phyloP scores from a whole-genome alignment of 2,329 filamentous ascomycete genomes.

The Colletotrichum falcatum region DNA sequence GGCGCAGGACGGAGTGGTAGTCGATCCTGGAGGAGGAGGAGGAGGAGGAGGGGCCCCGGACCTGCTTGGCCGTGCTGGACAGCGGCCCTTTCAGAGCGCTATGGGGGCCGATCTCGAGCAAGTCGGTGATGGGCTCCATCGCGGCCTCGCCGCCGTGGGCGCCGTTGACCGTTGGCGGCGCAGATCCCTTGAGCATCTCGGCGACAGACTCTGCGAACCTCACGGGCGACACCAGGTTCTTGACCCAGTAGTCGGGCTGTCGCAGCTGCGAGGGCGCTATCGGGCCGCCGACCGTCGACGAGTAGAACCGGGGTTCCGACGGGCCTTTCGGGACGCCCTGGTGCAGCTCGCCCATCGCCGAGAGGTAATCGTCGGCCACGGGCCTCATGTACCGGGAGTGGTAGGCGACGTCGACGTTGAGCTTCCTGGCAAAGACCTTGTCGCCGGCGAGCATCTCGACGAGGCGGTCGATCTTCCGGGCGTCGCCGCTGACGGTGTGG shows the following conservation, averaged over 20 bases:
- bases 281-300: conserved; percentile 19
- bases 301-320: conserved; percentile 29
- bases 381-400: conserved; percentile 65
- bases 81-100: conserved; percentile 62
- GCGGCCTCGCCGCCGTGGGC: background rate
- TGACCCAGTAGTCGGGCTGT: conserved; percentile 58
- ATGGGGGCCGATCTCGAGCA: conserved; percentile 63
- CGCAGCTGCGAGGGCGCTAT: conserved; percentile 14
- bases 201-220: conserved; percentile 57
- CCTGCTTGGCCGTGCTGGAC: conserved; percentile 41
- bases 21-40: conserved; percentile 7
- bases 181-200: conserved; percentile 44
- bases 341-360: conserved; percentile 24
- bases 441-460: conserved; percentile 48
- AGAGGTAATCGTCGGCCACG: conserved; percentile 52
- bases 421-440: conserved; percentile 59
- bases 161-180: background rate
- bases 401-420: conserved; percentile 64
- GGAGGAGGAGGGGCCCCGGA: conserved; percentile 5
- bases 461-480: conserved; percentile 45
- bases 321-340: conserved; percentile 14
- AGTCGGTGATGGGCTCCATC: conserved; percentile 45
- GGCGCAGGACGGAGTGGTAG: conserved; percentile 28
- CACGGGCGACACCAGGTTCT: conserved; percentile 56
- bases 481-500: conserved; percentile 59